Evolutionary conservation across 768 basidiomycete genomes (phyloP).

Genomic region (Hemileccinum rubropunctum): DNA sequence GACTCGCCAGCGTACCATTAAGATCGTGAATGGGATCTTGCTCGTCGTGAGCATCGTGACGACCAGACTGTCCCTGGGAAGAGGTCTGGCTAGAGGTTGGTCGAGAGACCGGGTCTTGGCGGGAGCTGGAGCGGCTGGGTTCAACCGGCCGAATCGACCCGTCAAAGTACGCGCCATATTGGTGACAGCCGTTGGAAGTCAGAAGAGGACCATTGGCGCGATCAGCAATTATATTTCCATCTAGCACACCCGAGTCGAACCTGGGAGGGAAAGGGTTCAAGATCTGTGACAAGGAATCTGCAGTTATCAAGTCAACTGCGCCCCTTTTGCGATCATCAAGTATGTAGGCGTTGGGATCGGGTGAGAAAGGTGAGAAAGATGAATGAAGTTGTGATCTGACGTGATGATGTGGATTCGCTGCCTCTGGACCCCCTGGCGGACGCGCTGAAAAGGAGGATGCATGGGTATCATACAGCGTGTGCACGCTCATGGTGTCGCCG

Average conservation of each 20-base stretch:
- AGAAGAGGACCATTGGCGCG: slow-evolving; percentile 45
- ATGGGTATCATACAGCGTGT: slow-evolving; percentile 23
- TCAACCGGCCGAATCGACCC: slow-evolving; percentile 37
- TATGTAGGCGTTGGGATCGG: slow-evolving; percentile 57
- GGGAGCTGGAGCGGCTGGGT: slow-evolving; percentile 40
- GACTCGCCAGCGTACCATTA: slow-evolving; percentile 73
- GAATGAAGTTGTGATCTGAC: slow-evolving; percentile 18
- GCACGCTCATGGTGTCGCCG: slow-evolving; percentile 11
- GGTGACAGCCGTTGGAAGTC: slow-evolving; percentile 44
- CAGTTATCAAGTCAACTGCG: slow-evolving; percentile 32
- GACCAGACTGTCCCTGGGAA: slow-evolving; percentile 20
- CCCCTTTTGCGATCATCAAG: slow-evolving; percentile 36
- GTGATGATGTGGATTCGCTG: slow-evolving; percentile 17
- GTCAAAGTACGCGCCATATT: slow-evolving; percentile 45
- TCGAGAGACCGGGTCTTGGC: slow-evolving; percentile 51
- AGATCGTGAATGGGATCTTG: slow-evolving; percentile 63
- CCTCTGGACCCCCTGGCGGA: slow-evolving; percentile 13
- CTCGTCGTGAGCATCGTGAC: slow-evolving; percentile 34
- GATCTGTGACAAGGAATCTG: slow-evolving; percentile 46
- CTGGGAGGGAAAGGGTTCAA: slow-evolving; percentile 52
- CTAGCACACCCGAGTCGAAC: slow-evolving; percentile 38
- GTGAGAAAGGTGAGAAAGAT: slow-evolving; percentile 76
- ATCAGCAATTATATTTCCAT: slow-evolving; percentile 35
- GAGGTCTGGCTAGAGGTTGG: slow-evolving; percentile 48
- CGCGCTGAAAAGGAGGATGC: slow-evolving; percentile 14